phyloP scores from a whole-genome alignment of 495 filamentous ascomycete genomes.

The Aspergillus saccharolyticus region DNA sequence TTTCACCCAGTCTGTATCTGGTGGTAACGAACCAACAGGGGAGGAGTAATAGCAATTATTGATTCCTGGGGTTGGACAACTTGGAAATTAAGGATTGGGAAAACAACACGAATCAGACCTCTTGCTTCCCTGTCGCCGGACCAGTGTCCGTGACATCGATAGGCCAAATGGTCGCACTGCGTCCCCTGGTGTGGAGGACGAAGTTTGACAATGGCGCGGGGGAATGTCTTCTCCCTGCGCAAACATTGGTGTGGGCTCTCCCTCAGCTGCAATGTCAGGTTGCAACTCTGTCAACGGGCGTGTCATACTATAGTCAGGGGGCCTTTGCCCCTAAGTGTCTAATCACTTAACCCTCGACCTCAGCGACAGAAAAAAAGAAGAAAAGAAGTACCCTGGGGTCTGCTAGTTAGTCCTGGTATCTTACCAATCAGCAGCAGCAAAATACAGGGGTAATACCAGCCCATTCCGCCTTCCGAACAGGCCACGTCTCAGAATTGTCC shows the following conservation, averaged over 20 bases:
- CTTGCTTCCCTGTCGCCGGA: background rate
- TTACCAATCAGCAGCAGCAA: background rate
- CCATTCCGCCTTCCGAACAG: conserved; percentile 19
- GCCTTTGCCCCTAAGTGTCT: too few relatives aligned
- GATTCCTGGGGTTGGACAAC: background rate
- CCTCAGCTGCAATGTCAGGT: background rate
- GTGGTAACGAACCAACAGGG: background rate
- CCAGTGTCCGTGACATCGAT: background rate
- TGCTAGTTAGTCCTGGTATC: too few relatives aligned
- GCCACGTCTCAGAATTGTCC: conserved; percentile 20
- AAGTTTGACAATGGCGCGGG: conserved; percentile 4
- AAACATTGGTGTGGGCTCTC: background rate
- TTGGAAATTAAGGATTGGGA: background rate
- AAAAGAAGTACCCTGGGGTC: too few relatives aligned
- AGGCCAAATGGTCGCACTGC: background rate
- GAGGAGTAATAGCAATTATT: too few relatives aligned
- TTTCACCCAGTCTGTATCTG: background rate
- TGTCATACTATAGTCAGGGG: background rate
- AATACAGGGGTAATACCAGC: conserved; percentile 9
- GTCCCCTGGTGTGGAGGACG: conserved; percentile 2
- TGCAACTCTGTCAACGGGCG: background rate
- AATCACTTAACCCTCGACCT: too few relatives aligned
- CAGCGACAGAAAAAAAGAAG: too few relatives aligned
- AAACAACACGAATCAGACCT: background rate
- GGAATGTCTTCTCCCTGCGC: conserved; percentile 6